Evolutionary conservation across 805 yeast species (phyloP).

Genomic region (Ascoidea tarda): DNA sequence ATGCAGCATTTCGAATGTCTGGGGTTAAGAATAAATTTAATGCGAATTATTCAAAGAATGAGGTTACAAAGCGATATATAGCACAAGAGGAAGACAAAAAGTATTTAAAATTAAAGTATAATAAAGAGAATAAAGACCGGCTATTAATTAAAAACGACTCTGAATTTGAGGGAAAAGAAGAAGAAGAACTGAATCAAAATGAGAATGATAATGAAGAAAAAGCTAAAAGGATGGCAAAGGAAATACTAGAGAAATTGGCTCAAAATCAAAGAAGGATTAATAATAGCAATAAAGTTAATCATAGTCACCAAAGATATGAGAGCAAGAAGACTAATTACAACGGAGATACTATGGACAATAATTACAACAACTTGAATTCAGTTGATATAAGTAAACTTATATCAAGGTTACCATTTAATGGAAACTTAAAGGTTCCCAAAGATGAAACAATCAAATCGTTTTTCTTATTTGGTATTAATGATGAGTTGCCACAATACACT

Average conservation of each 20-base stretch:
- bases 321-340: background rate
- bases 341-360: slow-evolving; percentile 7
- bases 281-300: slow-evolving; percentile 3
- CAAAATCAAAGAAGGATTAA: slow-evolving; percentile 14
- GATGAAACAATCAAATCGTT: slow-evolving; percentile 35
- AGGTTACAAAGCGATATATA: slow-evolving; percentile 38
- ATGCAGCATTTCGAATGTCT: slow-evolving; percentile 65
- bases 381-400: slow-evolving; percentile 38
- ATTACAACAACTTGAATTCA: slow-evolving; percentile 10
- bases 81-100: slow-evolving; percentile 32
- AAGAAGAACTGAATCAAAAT: slow-evolving; percentile 19
- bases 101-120: slow-evolving; percentile 14
- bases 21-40: slow-evolving; percentile 25
- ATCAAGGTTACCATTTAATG: slow-evolving; percentile 55
- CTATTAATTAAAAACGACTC: background rate
- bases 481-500: slow-evolving; percentile 49
- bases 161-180: slow-evolving; percentile 22
- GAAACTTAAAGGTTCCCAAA: slow-evolving; percentile 31
- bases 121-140: slow-evolving; percentile 7
- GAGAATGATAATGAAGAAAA: slow-evolving; percentile 22
- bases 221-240: slow-evolving; percentile 28
- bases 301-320: slow-evolving; percentile 1
- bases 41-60: slow-evolving; percentile 31
- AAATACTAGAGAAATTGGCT: slow-evolving; percentile 37
- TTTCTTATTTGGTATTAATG: slow-evolving; percentile 63